Evolutionary conservation across 1,284 basidiomycete genomes (phyloP), one percentile per base, ranked within the genome.

Genomic region (Paramarasmius palmivorus): DNA sequence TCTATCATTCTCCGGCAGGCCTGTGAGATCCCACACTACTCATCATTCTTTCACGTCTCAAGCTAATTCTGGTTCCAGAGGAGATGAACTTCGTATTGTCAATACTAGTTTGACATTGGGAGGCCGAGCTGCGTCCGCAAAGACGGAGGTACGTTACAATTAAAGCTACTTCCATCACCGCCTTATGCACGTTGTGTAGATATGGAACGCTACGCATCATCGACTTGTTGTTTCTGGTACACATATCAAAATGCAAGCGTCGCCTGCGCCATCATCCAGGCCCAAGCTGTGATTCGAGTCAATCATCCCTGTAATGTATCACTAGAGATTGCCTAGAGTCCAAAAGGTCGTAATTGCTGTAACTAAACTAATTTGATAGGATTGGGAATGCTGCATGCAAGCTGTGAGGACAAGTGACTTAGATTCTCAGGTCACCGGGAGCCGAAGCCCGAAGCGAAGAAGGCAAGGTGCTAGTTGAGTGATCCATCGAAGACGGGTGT

Each of bases 1-100:
- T 70, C 0, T 78, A 70, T 47, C 75, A 77, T 39, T 65, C 71
- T 17, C 73, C 76, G 5, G 74, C 75, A 3, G 38, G 60, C 2
- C 47, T 61, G 75, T 76, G 53, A 55, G 73, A n/a, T n/a, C 56
- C n/a, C 15, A 12, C 12, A 10, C 26, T 29, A 14, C 17, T 46
- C 19, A 34, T 20, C n/a, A 17, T 38, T 1, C 12, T 10, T 25
- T 10, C 6, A 35, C 5, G 26, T n/a, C n/a, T n/a, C 15, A 10
- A 42, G 15, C 9, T 19, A 9, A 17, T 14, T n/a, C 38, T 40
- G 3, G 46, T n/a, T 17, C 26, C n/a, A 56, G 55, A 9, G 55
- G 55, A 7, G 55, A 56, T 25, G 25, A 45, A 5, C n/a, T 56
- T 4, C 37, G 41, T 22, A 56, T 56, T 4, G 37, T 56, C 19